Evolutionary conservation across 768 basidiomycete genomes (phyloP).

Genomic region (Dentipellis sp.): DNA sequence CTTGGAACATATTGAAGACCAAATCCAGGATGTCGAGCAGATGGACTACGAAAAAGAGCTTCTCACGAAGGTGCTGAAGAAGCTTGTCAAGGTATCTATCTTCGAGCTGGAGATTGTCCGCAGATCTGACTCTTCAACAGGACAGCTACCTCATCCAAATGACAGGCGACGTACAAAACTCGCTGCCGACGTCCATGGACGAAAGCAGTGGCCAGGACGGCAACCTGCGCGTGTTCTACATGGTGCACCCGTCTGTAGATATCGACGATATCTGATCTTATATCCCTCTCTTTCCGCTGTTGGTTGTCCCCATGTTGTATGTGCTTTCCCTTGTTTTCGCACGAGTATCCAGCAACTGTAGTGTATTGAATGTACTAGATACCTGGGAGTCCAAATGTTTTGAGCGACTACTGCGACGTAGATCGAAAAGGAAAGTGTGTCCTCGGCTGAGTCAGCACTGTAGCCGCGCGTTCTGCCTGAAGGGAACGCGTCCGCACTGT

Average conservation of each 20-base stretch:
- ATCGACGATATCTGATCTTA: slow-evolving; percentile 31
- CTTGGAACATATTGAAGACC: slow-evolving; percentile 79
- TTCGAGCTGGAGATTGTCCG: not conserved
- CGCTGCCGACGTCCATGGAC: slow-evolving; percentile 52
- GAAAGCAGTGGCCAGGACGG: slow-evolving; percentile 50
- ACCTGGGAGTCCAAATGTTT: not conserved
- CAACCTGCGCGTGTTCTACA: slow-evolving; percentile 68
- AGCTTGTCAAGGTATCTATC: slow-evolving; percentile 75
- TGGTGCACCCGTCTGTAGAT: slow-evolving; percentile 87
- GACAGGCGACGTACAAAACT: slow-evolving; percentile 75
- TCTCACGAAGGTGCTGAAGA: slow-evolving; percentile 79
- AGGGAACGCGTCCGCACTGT: not conserved
- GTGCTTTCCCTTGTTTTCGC: not conserved
- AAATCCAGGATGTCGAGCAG: slow-evolving; percentile 77
- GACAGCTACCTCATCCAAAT: slow-evolving; percentile 82
- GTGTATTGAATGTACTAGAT: not conserved
- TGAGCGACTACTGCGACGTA: not conserved
- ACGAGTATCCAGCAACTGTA: not conserved
- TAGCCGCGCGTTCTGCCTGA: not conserved
- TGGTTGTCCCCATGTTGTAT: not conserved
- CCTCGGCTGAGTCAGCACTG: not conserved
- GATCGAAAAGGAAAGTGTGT: not conserved
- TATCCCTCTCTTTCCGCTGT: not conserved
- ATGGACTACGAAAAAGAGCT: slow-evolving; percentile 88
- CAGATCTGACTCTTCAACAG: slow-evolving; percentile 27